Evolutionary conservation across 495 filamentous ascomycete genomes (phyloP), one percentile per base, ranked within the genome.

Genomic region (Aspergillus taichungensis): DNA sequence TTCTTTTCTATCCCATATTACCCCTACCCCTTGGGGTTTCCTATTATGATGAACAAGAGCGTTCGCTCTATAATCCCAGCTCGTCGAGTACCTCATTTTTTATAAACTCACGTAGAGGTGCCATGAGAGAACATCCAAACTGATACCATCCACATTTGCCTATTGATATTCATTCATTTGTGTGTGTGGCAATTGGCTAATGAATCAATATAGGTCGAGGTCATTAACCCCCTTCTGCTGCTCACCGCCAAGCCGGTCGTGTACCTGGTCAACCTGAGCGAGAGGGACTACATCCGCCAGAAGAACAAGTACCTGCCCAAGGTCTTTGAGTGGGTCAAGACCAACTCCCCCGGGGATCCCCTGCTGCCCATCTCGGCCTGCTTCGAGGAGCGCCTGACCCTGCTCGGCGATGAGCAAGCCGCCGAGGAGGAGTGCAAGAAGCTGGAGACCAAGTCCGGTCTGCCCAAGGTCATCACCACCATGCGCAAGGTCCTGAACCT

Each of bases 281-380:
- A 99, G 73, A 89, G 80, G 67, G 94, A 97, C 68, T 99, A 91
- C 67, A 85, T 96, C 67, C 85, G 92, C 55, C 90, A 96, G 75
- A 97, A 96, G 82, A 99, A 97, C 79, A 97, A 97, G 81, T 82
- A 97, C 74, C 83, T 97, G 11, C 75, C 84, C 50, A 89, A 89
- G 72, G 84, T 99, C 57, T 84, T 83, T 52, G 80, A 86, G 57
- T 97, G 92, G 91, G 79, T 97, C 68, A 91, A 96, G 68, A 77
- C 84, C 54, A 75, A 97, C 67, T 87, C 89, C 2, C 61, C 79
- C 27, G 90, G 88, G 40, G 88, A 95, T 56, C 83, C 89, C 30
- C 83, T 97, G 57, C 83, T 99, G 37, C 94, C 92, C 37, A 79
- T 99, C 60, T 97, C 92, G 1, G 82, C 94, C 40, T 80, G 71